Percentiles rank a stretch among this genome's conserved stretches.
These are phyloP conservation scores for Podaxis mareebaensis DNA, from an alignment of 768 basidiomycete genomes.

Conservation along the genomic window DNA sequence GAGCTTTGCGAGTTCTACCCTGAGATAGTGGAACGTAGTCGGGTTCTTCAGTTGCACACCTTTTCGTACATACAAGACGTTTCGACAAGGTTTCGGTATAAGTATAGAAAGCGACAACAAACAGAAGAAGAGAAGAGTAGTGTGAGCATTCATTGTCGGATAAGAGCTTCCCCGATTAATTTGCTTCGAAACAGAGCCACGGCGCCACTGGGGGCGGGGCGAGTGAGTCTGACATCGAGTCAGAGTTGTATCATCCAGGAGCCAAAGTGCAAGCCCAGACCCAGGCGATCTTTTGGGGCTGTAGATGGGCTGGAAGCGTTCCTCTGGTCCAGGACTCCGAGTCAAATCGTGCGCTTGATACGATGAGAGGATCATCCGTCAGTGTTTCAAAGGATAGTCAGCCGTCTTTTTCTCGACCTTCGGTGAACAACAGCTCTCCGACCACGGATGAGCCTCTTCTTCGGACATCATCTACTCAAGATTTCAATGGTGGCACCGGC, in stretches of 20 bases:
- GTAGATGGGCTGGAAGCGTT: background rate
- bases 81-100: background rate
- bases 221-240: background rate
- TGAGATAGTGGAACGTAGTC: background rate
- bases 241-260: background rate
- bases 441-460: background rate
- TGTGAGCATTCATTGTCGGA: background rate
- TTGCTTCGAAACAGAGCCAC: background rate
- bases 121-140: background rate
- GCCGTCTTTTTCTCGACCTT: background rate
- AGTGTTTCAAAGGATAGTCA: background rate
- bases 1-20: background rate
- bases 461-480: background rate
- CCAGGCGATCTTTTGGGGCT: background rate
- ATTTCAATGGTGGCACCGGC: background rate
- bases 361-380: background rate
- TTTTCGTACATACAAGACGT: background rate
- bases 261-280: background rate
- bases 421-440: background rate
- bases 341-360: conserved; percentile 10
- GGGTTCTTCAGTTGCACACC: background rate
- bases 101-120: background rate
- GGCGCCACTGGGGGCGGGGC: background rate
- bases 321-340: background rate
- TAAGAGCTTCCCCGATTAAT: background rate